Conservation (phyloP, 108 stramenopile species). For the Skeletonema potamos region DNA sequence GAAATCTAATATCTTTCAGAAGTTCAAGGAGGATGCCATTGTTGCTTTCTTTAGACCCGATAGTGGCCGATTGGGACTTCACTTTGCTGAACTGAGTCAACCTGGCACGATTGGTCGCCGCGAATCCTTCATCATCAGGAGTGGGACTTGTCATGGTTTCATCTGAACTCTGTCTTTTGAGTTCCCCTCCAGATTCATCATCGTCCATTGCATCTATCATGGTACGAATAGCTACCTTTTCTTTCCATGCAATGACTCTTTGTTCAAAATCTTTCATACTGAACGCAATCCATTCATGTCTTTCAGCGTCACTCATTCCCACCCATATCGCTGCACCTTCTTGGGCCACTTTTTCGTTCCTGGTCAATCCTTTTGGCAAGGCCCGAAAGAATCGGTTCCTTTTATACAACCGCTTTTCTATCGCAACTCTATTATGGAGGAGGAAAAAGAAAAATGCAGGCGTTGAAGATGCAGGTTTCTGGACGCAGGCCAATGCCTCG, state of each 20-base stretch:
- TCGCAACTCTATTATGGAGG: constrained; percentile 60
- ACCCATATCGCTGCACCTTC: constrained; percentile 75
- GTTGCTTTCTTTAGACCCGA: constrained; percentile 26
- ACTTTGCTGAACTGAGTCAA: constrained; percentile 23
- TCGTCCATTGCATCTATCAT: constrained; percentile 50
- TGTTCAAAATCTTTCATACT: constrained; percentile 78
- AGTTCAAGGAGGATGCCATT: constrained; percentile 63
- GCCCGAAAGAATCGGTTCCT: constrained; percentile 65
- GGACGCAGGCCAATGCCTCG: constrained; percentile 28
- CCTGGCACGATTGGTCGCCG: constrained; percentile 16
- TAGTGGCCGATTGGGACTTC: constrained; percentile 5
- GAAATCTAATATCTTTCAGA: constrained; percentile 78
- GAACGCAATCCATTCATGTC: constrained; percentile 58
- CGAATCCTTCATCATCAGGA: constrained; percentile 19
- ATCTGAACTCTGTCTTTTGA: constrained; percentile 30
- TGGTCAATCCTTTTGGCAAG: constrained; percentile 59
- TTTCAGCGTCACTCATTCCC: constrained; percentile 48
- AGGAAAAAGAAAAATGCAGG: constrained; percentile 58
- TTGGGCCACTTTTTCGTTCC: constrained; percentile 79
- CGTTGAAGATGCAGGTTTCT: constrained; percentile 33
- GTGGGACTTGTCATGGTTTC: background rate
- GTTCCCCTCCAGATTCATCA: constrained; percentile 12
- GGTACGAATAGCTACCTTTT: constrained; percentile 71
- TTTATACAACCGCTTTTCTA: constrained; percentile 62
- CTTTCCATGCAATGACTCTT: constrained; percentile 78